These are phyloP conservation scores for Thalassiosira profunda DNA, from an alignment of 108 stramenopile species.

Conservation along the genomic window DNA sequence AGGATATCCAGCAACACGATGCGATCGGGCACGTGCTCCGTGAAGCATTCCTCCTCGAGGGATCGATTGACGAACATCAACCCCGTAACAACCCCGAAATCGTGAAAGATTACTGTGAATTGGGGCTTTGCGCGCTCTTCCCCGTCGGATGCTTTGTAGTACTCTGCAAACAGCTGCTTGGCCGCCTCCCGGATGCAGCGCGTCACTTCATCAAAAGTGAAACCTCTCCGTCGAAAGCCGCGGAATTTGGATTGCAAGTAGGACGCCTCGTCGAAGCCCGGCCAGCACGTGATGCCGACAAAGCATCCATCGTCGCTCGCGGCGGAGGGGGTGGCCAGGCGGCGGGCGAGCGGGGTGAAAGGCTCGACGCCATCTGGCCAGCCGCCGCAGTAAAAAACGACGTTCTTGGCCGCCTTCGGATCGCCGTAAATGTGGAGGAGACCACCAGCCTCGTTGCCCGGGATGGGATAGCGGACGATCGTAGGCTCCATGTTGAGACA, in stretches of 20 bases:
- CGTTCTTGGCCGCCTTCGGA: slow-evolving; percentile 9
- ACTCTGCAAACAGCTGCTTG: slow-evolving; percentile 19
- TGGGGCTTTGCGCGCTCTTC: slow-evolving; percentile 7
- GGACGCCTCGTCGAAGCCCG: slow-evolving; percentile 39
- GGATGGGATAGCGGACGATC: slow-evolving; percentile 35
- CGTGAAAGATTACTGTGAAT: slow-evolving; percentile 58
- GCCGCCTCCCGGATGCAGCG: slow-evolving; percentile 38
- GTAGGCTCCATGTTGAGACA: slow-evolving; percentile 10
- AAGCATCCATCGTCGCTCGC: slow-evolving; percentile 20
- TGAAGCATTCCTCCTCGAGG: slow-evolving; percentile 15
- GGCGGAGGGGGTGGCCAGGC: slow-evolving; percentile 20
- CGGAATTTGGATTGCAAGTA: slow-evolving; percentile 14
- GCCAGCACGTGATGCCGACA: slow-evolving; percentile 52
- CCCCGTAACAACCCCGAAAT: slow-evolving; percentile 54
- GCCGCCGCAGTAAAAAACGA: slow-evolving; percentile 44
- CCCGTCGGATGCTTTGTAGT: background rate
- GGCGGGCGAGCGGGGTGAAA: slow-evolving; percentile 42
- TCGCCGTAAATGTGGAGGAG: slow-evolving; percentile 42
- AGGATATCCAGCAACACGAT: slow-evolving; percentile 58
- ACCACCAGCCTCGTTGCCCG: slow-evolving; percentile 33
- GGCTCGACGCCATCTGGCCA: slow-evolving; percentile 49
- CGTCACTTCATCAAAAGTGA: slow-evolving; percentile 43
- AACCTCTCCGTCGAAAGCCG: slow-evolving; percentile 27
- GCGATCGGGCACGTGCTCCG: slow-evolving; percentile 25
- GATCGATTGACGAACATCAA: slow-evolving; percentile 48